These are phyloP conservation scores for Ophiocordyceps australis DNA, from an alignment of 2,329 filamentous ascomycete genomes.

Conservation along the genomic window DNA sequence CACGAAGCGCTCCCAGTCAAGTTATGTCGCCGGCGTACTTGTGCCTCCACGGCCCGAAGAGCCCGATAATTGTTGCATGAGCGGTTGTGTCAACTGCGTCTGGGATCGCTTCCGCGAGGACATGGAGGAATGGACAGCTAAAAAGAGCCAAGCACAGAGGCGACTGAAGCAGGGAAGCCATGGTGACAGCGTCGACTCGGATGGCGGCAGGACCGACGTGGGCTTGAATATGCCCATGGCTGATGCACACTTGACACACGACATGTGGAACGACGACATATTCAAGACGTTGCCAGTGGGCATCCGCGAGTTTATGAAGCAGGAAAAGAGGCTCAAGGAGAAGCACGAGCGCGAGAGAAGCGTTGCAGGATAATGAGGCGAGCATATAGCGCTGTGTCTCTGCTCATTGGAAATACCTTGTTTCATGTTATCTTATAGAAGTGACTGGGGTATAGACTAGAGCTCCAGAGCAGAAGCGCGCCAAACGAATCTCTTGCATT, in stretches of 20 bases:
- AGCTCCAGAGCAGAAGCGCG: too few species aligned
- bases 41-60: conserved; percentile 76
- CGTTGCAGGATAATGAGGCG: conserved; percentile 15
- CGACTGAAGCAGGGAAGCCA: conserved; percentile 20
- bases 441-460: too few species aligned
- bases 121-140: conserved; percentile 68
- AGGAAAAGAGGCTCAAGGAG: conserved; percentile 75
- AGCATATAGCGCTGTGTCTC: too few species aligned
- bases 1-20: conserved; percentile 38
- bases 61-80: conserved; percentile 99
- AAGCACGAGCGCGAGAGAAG: conserved; percentile 44
- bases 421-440: too few species aligned
- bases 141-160: conserved; percentile 42
- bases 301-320: conserved; percentile 93
- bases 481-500: too few species aligned
- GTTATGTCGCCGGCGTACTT: conserved; percentile 55
- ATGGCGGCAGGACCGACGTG: conserved; percentile 56
- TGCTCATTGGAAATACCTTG: too few species aligned
- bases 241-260: conserved; percentile 23
- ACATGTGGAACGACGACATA: conserved; percentile 45
- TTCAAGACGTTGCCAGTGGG: conserved; percentile 76
- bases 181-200: conserved; percentile 68
- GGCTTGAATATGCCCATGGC: conserved; percentile 35
- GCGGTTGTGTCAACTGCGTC: conserved; percentile 91
- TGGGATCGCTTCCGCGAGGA: conserved; percentile 89